A percentile compares a stretch with the other conserved stretches of the same genome.
phyloP scores from a whole-genome alignment of 2,329 filamentous ascomycete genomes.

The Cyclaneusma minus region DNA sequence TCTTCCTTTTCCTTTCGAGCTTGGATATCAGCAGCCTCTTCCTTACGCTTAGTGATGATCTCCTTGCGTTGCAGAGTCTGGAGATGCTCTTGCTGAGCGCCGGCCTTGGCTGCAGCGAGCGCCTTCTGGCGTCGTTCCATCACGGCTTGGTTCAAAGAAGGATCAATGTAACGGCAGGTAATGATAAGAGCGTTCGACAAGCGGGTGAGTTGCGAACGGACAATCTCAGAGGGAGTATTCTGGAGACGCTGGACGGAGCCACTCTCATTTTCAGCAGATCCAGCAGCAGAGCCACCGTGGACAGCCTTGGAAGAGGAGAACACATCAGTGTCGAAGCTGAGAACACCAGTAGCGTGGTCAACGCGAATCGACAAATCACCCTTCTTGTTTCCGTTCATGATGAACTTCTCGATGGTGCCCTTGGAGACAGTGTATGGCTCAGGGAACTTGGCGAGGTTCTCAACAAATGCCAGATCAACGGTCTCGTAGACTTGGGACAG shows the following conservation, averaged over 20 bases:
- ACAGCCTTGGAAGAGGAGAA: slow-evolving; percentile 93
- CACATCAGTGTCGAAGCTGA: slow-evolving; percentile 96
- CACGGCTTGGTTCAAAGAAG: slow-evolving; percentile 70
- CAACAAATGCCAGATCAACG: slow-evolving; percentile 84
- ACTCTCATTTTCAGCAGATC: slow-evolving; percentile 74
- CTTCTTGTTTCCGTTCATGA: slow-evolving; percentile 99
- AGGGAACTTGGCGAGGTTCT: slow-evolving; percentile 87
- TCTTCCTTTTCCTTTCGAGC: slow-evolving; percentile 87
- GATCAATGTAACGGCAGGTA: slow-evolving; percentile 91
- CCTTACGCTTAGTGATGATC: slow-evolving; percentile 92
- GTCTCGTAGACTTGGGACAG: slow-evolving; percentile 98
- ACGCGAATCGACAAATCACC: slow-evolving; percentile 92
- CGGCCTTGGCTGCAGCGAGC: slow-evolving; percentile 66
- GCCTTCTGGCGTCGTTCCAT: slow-evolving; percentile 66
- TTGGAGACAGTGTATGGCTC: slow-evolving; percentile 88
- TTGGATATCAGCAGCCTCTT: slow-evolving; percentile 77
- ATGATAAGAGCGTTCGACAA: slow-evolving; percentile 83
- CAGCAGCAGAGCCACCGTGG: slow-evolving; percentile 67
- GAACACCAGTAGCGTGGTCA: slow-evolving; percentile 84
- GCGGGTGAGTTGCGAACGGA: slow-evolving; percentile 83
- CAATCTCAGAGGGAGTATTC: slow-evolving; percentile 95
- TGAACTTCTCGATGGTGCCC: slow-evolving; percentile 96
- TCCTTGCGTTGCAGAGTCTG: slow-evolving; percentile 77
- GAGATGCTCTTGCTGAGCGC: slow-evolving; percentile 81
- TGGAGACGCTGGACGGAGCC: slow-evolving; percentile 87